Base-by-base conservation (phyloP, 2,329 filamentous ascomycete genomes). In the Stylonectria norvegica region DNA sequence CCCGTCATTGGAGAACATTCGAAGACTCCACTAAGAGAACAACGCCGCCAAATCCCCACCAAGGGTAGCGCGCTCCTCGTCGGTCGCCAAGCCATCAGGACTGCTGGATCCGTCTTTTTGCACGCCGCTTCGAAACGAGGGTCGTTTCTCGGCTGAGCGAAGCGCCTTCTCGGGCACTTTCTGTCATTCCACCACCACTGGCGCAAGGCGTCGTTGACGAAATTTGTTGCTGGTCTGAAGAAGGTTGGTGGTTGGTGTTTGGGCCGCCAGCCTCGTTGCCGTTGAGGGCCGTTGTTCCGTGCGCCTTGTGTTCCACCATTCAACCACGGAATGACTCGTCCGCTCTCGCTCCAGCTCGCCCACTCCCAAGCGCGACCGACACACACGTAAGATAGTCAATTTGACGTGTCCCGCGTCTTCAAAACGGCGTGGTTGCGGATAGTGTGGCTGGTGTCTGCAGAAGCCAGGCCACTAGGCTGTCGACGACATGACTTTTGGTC, bases 131-230 rank as follows among this genome's bases (percentile, higher is more conserved):
- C 40, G 29, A 37, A 33, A 50, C 41, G 36, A 44, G 34, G 39
- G 43, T 30, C 35, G 45, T 46, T 55, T 38, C 52, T 56, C 45
- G 49, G 48, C 53, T 56, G 43, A 54, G 53, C 53, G 43, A 56
- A 52, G 52, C 53, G 52, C 44, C 11, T 42, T 38, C 31, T 49
- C 40, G 38, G 38, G 47, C 43, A 45, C 45, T 40, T 40, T 52
- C 42, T 45, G 36, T 48, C 42, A 49, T 49, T 40, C 40, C 46
- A 42, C 44, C 41, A 48, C 45, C 16, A 22, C 31, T 39, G 43
- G 49, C 34, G 47, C 28, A 37, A 43, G n/a, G n/a, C n/a, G n/a
- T n/a, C 45, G 43, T 51, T 47, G 40, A 43, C 36, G 47, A 52
- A 23, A 45, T 45, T 49, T 55, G 45, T 23, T 39, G 34, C 41